phyloP scores from a whole-genome alignment of 352 stramenopile genomes.

The Phytophthora crassamura region DNA sequence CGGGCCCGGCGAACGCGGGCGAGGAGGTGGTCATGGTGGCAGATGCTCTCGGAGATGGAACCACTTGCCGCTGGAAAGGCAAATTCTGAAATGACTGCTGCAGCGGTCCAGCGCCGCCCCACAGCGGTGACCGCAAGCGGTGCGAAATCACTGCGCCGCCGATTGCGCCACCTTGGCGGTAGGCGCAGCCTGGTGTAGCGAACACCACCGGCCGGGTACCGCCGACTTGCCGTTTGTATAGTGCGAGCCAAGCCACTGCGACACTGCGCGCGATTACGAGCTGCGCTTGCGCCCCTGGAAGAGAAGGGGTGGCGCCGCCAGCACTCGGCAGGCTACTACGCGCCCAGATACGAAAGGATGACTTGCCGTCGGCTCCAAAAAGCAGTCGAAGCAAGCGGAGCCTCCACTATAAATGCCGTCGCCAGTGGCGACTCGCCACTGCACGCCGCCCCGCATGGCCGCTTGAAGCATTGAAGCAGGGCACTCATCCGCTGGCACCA shows the following conservation, averaged over 20 bases:
- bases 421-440: background rate
- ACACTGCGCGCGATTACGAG: conserved; percentile 35
- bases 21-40: conserved; percentile 34
- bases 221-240: conserved; percentile 31
- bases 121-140: conserved; percentile 20
- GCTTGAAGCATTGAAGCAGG: background rate
- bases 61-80: conserved; percentile 21
- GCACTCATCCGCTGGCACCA: conserved; percentile 25
- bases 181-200: background rate
- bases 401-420: background rate
- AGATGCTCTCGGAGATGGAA: background rate
- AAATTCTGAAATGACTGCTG: conserved; percentile 45
- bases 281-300: background rate
- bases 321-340: background rate
- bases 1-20: conserved; percentile 17
- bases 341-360: conserved; percentile 1
- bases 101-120: background rate
- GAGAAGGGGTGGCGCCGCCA: conserved; percentile 6
- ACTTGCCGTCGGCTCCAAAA: too few species aligned
- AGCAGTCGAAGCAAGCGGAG: too few species aligned
- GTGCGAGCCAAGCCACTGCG: conserved; percentile 15
- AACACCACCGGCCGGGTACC: background rate
- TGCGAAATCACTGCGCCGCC: conserved; percentile 36
- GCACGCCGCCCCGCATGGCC: background rate
- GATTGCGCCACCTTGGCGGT: conserved; percentile 36